A percentile compares a stretch with the other conserved stretches of the same genome.
Evolutionary conservation across 163 green algal genomes (phyloP).

Genomic region (Scenedesmus sp.): DNA sequence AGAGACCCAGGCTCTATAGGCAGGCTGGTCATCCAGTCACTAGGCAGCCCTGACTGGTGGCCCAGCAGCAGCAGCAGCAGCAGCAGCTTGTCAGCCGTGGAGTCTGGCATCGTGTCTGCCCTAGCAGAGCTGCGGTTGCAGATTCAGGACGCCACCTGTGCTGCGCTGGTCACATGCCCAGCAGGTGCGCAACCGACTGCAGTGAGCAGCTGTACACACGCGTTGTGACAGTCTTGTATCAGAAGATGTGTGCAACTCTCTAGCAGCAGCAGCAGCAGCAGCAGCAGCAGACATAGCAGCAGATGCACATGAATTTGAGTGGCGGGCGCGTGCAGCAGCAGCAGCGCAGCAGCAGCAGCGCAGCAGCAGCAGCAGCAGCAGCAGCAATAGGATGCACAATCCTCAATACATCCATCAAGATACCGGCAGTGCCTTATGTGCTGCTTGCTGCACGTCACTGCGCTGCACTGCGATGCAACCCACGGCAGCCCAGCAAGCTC

Average conservation of each 20-base stretch:
- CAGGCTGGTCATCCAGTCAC: constrained; percentile 73
- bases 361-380: not conserved
- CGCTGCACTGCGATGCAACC: no score
- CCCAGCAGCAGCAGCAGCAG: constrained; percentile 11
- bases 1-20: constrained; percentile 56
- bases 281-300: not conserved
- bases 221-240: not conserved
- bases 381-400: not conserved
- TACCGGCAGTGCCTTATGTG: no score
- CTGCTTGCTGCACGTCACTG: no score
- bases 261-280: constrained; percentile 7
- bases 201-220: not conserved
- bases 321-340: not conserved
- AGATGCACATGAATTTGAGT: not conserved
- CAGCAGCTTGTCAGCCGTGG: constrained; percentile 25
- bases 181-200: not conserved
- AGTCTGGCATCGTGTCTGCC: constrained; percentile 54
- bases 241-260: not conserved
- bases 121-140: constrained; percentile 65
- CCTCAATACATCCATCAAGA: no score
- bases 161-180: constrained; percentile 39
- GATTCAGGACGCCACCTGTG: constrained; percentile 57
- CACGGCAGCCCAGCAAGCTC: no score
- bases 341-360: not conserved
- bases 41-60: constrained; percentile 66